Conservation (phyloP, 148 eudicot species). For the Rhododendron ferrugineum region DNA sequence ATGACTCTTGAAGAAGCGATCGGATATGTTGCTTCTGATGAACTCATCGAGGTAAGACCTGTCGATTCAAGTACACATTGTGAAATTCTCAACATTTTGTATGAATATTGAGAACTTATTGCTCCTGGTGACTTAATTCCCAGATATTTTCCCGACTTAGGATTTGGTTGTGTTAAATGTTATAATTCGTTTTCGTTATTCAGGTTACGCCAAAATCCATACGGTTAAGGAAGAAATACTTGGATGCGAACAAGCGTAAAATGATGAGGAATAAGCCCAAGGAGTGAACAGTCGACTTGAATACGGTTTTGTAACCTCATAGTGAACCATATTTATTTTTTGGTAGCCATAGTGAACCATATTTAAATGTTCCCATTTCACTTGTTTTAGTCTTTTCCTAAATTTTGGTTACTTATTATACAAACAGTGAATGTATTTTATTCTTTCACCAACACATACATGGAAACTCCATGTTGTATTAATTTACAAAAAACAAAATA, state of each 20-base stretch:
- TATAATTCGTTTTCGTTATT: slow-evolving; percentile 5
- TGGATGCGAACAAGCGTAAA: slow-evolving; percentile 89
- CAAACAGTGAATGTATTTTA: background rate
- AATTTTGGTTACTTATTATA: background rate
- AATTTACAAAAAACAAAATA: slow-evolving; percentile 1
- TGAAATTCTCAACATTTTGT: background rate
- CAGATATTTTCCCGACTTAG: background rate
- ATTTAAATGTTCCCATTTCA: background rate
- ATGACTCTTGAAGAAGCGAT: slow-evolving; percentile 95
- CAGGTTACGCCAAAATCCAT: slow-evolving; percentile 91
- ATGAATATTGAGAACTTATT: background rate
- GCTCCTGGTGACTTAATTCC: background rate
- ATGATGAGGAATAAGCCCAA: slow-evolving; percentile 70
- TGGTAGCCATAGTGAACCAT: background rate
- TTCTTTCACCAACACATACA: slow-evolving; percentile 2
- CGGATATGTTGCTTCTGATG: slow-evolving; percentile 94
- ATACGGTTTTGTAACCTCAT: slow-evolving; percentile 1
- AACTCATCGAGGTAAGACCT: slow-evolving; percentile 79
- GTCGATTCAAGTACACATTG: background rate
- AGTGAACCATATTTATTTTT: background rate
- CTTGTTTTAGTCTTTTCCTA: background rate
- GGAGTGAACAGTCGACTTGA: slow-evolving; percentile 27
- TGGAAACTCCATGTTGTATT: slow-evolving; percentile 17
- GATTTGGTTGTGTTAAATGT: background rate
- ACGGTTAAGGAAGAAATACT: slow-evolving; percentile 80